A percentile compares a stretch with the other conserved stretches of the same genome.
Conservation (phyloP, 805 yeast genomes). For the Kodamaea kaohsiungensis region DNA sequence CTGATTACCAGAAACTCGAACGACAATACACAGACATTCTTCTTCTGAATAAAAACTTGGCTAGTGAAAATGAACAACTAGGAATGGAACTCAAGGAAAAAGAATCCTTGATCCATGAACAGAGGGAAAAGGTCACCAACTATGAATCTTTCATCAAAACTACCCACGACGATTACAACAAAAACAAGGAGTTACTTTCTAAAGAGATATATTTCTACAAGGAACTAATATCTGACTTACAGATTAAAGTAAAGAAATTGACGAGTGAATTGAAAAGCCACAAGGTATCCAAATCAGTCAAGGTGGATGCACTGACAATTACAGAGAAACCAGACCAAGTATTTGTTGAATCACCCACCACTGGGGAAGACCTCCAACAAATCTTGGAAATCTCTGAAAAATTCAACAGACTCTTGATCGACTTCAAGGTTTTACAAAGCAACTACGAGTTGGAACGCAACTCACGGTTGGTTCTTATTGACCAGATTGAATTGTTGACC, state of each 20-base stretch:
- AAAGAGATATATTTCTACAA: conserved; percentile 35
- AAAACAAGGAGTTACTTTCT: conserved; percentile 27
- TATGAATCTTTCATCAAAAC: conserved; percentile 30
- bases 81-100: conserved; percentile 33
- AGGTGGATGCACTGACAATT: neutral
- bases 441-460: conserved; percentile 55
- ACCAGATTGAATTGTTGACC: conserved; percentile 52
- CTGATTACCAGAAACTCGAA: conserved; percentile 17
- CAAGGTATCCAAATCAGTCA: conserved; percentile 2
- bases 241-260: conserved; percentile 23
- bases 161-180: conserved; percentile 29
- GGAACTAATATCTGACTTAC: conserved; percentile 34
- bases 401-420: conserved; percentile 32
- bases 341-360: neutral
- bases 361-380: conserved; percentile 12
- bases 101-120: conserved; percentile 26
- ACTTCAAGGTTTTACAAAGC: conserved; percentile 43
- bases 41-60: conserved; percentile 24
- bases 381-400: conserved; percentile 22
- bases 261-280: conserved; percentile 16
- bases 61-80: conserved; percentile 29
- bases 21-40: conserved; percentile 34
- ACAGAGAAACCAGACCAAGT: conserved; percentile 2
- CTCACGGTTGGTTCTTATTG: conserved; percentile 53
- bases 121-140: conserved; percentile 22